Evolutionary conservation across 169 alveolate genomes (phyloP).

Genomic region (Eimeria tenella): DNA sequence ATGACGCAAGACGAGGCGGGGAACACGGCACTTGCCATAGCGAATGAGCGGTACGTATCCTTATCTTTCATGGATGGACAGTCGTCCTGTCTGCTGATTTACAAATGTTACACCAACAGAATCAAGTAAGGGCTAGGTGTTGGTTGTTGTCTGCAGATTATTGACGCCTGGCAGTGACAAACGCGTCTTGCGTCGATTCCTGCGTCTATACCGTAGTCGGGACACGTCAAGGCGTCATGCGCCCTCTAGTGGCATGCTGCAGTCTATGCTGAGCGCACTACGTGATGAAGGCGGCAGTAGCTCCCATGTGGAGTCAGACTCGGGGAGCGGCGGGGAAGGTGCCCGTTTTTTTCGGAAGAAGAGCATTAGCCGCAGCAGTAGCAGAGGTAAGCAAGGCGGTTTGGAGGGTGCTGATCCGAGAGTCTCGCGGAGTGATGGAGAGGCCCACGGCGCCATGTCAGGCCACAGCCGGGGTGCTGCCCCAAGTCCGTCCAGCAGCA

Average conservation of each 20-base stretch:
- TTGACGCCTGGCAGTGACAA: conserved; percentile 79
- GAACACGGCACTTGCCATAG: conserved; percentile 73
- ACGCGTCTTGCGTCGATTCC: conserved; percentile 78
- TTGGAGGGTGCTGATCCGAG: conserved; percentile 65
- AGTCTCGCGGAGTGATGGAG: conserved; percentile 70
- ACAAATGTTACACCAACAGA: no score
- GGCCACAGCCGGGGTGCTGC: conserved; percentile 71
- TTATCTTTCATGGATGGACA: no score
- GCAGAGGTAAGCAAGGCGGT: conserved; percentile 72
- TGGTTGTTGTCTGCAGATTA: conserved; percentile 42
- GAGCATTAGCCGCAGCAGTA: conserved; percentile 76
- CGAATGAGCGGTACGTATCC: conserved; percentile 75
- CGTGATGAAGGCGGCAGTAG: conserved; percentile 74
- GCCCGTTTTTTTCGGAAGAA: conserved; percentile 66
- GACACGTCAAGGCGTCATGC: conserved; percentile 69
- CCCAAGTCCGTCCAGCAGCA: conserved; percentile 70
- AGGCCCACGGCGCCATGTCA: conserved; percentile 43
- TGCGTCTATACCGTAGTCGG: conserved; percentile 75
- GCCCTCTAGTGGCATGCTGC: conserved; percentile 68
- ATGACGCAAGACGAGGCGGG: conserved; percentile 77
- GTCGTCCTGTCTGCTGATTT: no score
- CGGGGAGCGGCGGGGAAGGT: conserved; percentile 74
- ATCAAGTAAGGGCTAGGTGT: neutral
- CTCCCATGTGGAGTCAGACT: conserved; percentile 75
- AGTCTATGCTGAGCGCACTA: conserved; percentile 71